Conservation (phyloP, 2,329 filamentous ascomycete species). For the Aspergillus amoenus region DNA sequence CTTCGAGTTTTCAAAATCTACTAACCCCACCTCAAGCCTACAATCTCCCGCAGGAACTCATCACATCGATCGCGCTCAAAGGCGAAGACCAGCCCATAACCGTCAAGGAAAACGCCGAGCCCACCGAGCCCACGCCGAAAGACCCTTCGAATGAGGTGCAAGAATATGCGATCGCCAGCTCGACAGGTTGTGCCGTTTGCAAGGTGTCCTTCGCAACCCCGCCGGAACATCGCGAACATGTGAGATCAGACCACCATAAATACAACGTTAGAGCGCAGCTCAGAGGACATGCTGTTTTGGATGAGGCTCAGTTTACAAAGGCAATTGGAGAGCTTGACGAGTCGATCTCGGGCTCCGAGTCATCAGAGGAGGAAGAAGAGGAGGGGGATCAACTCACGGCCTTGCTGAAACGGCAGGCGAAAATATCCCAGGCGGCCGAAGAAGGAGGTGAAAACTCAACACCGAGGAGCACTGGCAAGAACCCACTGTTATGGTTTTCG, state of each 20-base stretch:
- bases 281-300: slow-evolving; percentile 68
- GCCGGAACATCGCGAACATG: slow-evolving; percentile 79
- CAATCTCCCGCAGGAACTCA: slow-evolving; percentile 73
- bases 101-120: slow-evolving; percentile 23
- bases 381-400: slow-evolving; percentile 62
- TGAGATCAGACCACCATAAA: slow-evolving; percentile 84
- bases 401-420: slow-evolving; percentile 80
- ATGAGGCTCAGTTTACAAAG: slow-evolving; percentile 81
- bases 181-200: slow-evolving; percentile 81
- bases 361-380: slow-evolving; percentile 67
- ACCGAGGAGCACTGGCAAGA: slow-evolving; percentile 61
- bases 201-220: slow-evolving; percentile 68
- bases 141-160: slow-evolving; percentile 36
- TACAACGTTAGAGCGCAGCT: slow-evolving; percentile 95
- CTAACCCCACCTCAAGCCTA: slow-evolving; percentile 61
- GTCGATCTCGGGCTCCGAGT: slow-evolving; percentile 78
- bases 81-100: slow-evolving; percentile 38
- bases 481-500: slow-evolving; percentile 81
- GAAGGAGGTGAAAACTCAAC: slow-evolving; percentile 49
- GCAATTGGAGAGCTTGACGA: slow-evolving; percentile 84
- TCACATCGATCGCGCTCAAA: slow-evolving; percentile 65
- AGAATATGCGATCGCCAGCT: slow-evolving; percentile 46
- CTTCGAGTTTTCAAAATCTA: background rate
- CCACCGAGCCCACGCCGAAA: slow-evolving; percentile 12
- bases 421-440: slow-evolving; percentile 55